phyloP scores from a whole-genome alignment of 352 stramenopile genomes.

The Phytophthora chlamydospora region DNA sequence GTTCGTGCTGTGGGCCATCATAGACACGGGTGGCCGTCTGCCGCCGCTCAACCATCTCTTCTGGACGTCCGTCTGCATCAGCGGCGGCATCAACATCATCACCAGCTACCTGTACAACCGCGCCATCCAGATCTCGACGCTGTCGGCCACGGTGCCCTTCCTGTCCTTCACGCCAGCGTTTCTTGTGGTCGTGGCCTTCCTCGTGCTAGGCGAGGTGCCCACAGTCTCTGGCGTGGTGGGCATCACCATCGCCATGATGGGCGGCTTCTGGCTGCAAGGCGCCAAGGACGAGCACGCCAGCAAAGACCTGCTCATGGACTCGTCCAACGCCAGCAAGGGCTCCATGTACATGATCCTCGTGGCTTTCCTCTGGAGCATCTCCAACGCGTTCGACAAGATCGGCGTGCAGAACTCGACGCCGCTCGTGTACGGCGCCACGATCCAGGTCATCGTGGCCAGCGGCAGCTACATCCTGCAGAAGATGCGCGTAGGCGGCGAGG shows the following conservation, averaged over 20 bases:
- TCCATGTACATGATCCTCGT: constrained; percentile 86
- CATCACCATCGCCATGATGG: constrained; percentile 72
- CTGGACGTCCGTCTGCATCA: constrained; percentile 80
- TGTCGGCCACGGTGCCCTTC: constrained; percentile 80
- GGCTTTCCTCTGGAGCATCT: constrained; percentile 85
- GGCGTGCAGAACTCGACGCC: constrained; percentile 81
- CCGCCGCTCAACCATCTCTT: constrained; percentile 81
- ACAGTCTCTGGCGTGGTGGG: constrained; percentile 64
- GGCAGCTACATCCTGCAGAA: constrained; percentile 70
- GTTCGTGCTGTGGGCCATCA: constrained; percentile 70
- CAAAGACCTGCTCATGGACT: constrained; percentile 59
- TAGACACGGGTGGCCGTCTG: constrained; percentile 55
- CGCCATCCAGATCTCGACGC: constrained; percentile 83
- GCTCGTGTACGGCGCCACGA: constrained; percentile 71
- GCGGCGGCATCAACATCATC: constrained; percentile 76
- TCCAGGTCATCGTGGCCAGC: constrained; percentile 71
- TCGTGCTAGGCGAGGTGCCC: constrained; percentile 78
- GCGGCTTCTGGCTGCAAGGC: constrained; percentile 77
- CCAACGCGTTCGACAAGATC: constrained; percentile 87
- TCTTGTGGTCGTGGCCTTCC: constrained; percentile 74
- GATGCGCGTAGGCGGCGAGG: constrained; percentile 59
- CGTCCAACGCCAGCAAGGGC: constrained; percentile 68
- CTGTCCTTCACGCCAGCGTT: constrained; percentile 84
- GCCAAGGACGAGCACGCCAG: constrained; percentile 48
- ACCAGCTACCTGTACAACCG: constrained; percentile 88